These are phyloP conservation scores for Blastobotrys mokoenaii DNA, from an alignment of 805 yeast genomes.

Conservation along the genomic window DNA sequence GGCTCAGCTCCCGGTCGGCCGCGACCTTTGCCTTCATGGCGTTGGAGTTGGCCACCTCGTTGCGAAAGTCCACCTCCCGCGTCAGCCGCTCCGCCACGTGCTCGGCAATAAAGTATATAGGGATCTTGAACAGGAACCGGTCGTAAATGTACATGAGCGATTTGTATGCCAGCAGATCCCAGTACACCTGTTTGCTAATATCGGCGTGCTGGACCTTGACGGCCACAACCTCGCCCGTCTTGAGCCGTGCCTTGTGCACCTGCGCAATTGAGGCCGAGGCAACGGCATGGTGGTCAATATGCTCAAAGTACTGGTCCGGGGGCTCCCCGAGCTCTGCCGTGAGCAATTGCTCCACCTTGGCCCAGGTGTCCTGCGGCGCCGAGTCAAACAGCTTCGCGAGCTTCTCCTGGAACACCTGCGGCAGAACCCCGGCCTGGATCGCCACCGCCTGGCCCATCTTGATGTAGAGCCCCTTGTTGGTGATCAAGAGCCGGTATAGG, in stretches of 20 bases:
- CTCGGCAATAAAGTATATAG: constrained; percentile 45
- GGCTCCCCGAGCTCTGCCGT: constrained; percentile 34
- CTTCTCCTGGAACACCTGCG: constrained; percentile 51
- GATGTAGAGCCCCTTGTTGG: constrained; percentile 56
- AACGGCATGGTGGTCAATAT: constrained; percentile 48
- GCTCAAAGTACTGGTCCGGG: constrained; percentile 36
- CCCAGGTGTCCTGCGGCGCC: constrained; percentile 53
- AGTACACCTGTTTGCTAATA: constrained; percentile 48
- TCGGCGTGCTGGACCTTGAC: constrained; percentile 82
- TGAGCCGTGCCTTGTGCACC: constrained; percentile 71
- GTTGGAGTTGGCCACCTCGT: constrained; percentile 48
- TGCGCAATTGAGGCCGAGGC: constrained; percentile 90
- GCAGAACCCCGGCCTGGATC: constrained; percentile 62
- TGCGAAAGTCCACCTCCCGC: constrained; percentile 53
- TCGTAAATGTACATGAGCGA: constrained; percentile 45
- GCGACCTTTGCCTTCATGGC: constrained; percentile 32
- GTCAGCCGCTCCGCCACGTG: constrained; percentile 50
- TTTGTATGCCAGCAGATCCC: constrained; percentile 55
- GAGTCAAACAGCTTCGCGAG: constrained; percentile 54
- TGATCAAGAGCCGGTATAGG: constrained; percentile 35
- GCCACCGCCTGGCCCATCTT: constrained; percentile 77
- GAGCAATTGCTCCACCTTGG: constrained; percentile 26
- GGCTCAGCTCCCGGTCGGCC: constrained; percentile 34
- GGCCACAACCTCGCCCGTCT: constrained; percentile 68
- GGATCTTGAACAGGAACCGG: constrained; percentile 49